These are phyloP conservation scores for Globisporangium nunn DNA, from an alignment of 352 stramenopile species.

Conservation along the genomic window DNA sequence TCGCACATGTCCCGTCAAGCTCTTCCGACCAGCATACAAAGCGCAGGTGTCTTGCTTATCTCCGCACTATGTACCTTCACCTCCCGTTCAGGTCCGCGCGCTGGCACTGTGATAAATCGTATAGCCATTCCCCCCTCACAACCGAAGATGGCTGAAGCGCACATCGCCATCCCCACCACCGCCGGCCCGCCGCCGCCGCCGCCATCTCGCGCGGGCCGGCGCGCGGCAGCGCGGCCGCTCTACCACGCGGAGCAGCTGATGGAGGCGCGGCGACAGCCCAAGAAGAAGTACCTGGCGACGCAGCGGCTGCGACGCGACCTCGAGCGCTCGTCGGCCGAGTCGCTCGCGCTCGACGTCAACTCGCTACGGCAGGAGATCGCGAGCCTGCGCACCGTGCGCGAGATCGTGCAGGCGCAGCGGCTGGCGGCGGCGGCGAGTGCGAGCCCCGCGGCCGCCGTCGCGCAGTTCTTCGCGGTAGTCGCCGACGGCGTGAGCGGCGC, in stretches of 20 bases:
- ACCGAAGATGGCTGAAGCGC: neutral
- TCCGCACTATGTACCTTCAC: too few species aligned
- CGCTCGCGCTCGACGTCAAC: slow-evolving; percentile 21
- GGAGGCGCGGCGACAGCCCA: slow-evolving; percentile 17
- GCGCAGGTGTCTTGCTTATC: too few species aligned
- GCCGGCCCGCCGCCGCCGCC: too few species aligned
- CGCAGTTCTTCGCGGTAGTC: slow-evolving; percentile 4
- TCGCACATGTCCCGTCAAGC: too few species aligned
- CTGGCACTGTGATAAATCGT: too few species aligned
- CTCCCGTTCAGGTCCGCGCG: too few species aligned
- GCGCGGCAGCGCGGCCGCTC: slow-evolving; percentile 10
- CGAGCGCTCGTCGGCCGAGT: slow-evolving; percentile 20
- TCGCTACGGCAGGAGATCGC: slow-evolving; percentile 23
- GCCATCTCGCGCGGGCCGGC: neutral
- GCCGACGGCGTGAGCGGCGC: slow-evolving; percentile 7
- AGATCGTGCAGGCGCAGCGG: slow-evolving; percentile 15
- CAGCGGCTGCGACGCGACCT: slow-evolving; percentile 22
- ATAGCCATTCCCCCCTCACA: too few species aligned
- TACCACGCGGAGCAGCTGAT: slow-evolving; percentile 23
- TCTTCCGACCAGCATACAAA: too few species aligned
- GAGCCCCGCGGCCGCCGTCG: slow-evolving; percentile 5
- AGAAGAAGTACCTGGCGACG: slow-evolving; percentile 29
- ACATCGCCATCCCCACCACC: neutral
- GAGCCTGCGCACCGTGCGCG: slow-evolving; percentile 15
- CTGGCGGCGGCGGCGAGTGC: slow-evolving; percentile 3